These are phyloP conservation scores for Penicillium sp. DNA, from an alignment of 2,329 filamentous ascomycete species.

Conservation along the genomic window DNA sequence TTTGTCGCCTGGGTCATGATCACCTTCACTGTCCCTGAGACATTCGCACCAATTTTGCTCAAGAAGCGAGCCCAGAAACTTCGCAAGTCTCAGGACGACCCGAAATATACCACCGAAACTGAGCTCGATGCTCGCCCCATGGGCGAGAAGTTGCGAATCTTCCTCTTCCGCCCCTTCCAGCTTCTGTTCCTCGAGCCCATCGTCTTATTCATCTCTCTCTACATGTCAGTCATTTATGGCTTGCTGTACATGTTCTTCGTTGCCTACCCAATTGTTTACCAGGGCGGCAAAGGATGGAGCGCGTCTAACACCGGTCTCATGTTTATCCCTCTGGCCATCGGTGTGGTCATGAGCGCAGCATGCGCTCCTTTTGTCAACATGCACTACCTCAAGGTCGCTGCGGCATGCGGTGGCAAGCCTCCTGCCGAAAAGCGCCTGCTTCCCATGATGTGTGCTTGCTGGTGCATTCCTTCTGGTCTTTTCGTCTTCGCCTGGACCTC, in stretches of 20 bases:
- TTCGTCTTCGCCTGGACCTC: conserved; percentile 71
- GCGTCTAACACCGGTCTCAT: conserved; percentile 74
- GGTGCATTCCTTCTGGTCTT: conserved; percentile 66
- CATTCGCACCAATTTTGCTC: conserved; percentile 78
- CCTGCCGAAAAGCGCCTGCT: conserved; percentile 76
- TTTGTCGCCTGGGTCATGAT: conserved; percentile 70
- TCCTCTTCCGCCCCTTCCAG: conserved; percentile 79
- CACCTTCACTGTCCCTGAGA: conserved; percentile 86
- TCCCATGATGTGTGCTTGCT: conserved; percentile 77
- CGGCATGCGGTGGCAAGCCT: conserved; percentile 66
- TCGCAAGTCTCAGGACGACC: conserved; percentile 65
- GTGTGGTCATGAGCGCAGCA: conserved; percentile 65
- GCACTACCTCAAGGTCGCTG: conserved; percentile 67
- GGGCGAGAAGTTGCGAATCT: conserved; percentile 66
- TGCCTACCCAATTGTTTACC: conserved; percentile 62
- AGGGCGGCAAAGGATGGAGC: conserved; percentile 74
- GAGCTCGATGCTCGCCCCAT: conserved; percentile 73
- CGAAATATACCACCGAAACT: conserved; percentile 71
- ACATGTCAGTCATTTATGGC: conserved; percentile 72
- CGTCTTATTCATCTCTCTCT: conserved; percentile 76
- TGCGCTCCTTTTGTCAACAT: conserved; percentile 74
- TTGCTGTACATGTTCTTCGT: conserved; percentile 54
- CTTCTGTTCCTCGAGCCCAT: conserved; percentile 81
- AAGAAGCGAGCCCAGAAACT: conserved; percentile 67
- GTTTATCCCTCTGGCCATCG: conserved; percentile 80